Percentiles rank a stretch among this genome's conserved stretches.
phyloP scores from a whole-genome alignment of 177 flowering plant species.

The Vitis hybrid region DNA sequence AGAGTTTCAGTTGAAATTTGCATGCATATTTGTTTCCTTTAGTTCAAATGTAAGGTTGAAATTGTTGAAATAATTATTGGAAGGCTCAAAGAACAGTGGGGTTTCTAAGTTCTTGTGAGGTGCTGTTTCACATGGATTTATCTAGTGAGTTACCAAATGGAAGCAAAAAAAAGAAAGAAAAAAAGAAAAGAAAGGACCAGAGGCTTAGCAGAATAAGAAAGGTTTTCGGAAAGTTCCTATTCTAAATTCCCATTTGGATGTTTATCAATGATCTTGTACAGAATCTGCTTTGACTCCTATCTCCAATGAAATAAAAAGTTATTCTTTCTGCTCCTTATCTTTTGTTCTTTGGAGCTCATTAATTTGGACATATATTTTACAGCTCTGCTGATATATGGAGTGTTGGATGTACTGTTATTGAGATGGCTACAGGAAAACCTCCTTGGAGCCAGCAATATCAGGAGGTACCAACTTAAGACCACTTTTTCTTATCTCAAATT shows the following conservation, averaged over 20 bases:
- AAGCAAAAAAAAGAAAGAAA: too few relatives aligned
- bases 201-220: background rate
- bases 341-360: background rate
- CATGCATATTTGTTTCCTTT: background rate
- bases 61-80: background rate
- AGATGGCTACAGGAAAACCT: conserved; percentile 99
- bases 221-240: background rate
- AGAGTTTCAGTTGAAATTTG: background rate
- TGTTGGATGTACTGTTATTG: conserved; percentile 98
- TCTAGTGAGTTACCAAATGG: too few relatives aligned
- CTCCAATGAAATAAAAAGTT: too few relatives aligned
- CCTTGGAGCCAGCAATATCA: conserved; percentile 98
- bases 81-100: background rate
- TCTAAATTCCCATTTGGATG: background rate
- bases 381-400: conserved; percentile 99
- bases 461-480: conserved; percentile 44
- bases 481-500: too few relatives aligned
- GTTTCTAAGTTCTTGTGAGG: background rate
- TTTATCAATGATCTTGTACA: background rate
- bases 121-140: background rate
- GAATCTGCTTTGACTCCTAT: background rate
- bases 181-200: background rate
- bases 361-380: conserved; percentile 2
- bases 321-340: background rate
- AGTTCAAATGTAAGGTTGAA: background rate